Percentiles rank a stretch among this genome's conserved stretches.
Evolutionary conservation across 2,329 filamentous ascomycete species (phyloP).

Genomic region (Drechslerella coelobrocha): DNA sequence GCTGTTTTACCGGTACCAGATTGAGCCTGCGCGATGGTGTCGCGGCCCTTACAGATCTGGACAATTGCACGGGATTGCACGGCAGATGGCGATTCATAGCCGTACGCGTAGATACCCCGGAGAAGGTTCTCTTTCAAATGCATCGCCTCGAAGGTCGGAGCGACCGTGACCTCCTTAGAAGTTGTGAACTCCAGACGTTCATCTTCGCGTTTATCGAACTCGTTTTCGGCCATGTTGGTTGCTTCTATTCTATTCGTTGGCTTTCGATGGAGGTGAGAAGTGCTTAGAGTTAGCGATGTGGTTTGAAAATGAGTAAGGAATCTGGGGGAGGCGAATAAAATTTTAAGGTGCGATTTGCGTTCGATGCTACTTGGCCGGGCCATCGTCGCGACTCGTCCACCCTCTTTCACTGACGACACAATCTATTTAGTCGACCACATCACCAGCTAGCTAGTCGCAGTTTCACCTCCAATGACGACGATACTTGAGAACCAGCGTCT

Average conservation of each 20-base stretch:
- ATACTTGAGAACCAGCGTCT: constrained; percentile 91
- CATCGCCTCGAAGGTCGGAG: constrained; percentile 94
- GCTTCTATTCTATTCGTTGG: constrained; percentile 44
- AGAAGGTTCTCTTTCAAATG: constrained; percentile 95
- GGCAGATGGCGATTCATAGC: constrained; percentile 96
- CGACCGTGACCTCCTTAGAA: constrained; percentile 95
- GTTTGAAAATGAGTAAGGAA: constrained; percentile 17
- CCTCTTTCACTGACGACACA: constrained; percentile 4
- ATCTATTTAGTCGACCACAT: not conserved
- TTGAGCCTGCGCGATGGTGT: constrained; percentile 97
- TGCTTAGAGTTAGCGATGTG: constrained; percentile 2
- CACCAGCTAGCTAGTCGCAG: not conserved
- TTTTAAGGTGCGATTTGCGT: constrained; percentile 26
- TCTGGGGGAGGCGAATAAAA: constrained; percentile 44
- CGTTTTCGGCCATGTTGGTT: constrained; percentile 78
- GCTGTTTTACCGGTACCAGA: constrained; percentile 97
- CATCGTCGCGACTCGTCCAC: constrained; percentile 12
- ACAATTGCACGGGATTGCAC: constrained; percentile 98
- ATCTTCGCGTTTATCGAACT: constrained; percentile 88
- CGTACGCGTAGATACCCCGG: constrained; percentile 96
- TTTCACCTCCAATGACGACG: constrained; percentile 57
- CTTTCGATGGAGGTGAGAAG: constrained; percentile 5
- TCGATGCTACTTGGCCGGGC: not conserved
- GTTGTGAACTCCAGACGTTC: constrained; percentile 98
- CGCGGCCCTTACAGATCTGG: constrained; percentile 97